A percentile compares a stretch with the other conserved stretches of the same genome.
Evolutionary conservation across 2,329 filamentous ascomycete genomes (phyloP).

Genomic region (Claviceps cyperi): DNA sequence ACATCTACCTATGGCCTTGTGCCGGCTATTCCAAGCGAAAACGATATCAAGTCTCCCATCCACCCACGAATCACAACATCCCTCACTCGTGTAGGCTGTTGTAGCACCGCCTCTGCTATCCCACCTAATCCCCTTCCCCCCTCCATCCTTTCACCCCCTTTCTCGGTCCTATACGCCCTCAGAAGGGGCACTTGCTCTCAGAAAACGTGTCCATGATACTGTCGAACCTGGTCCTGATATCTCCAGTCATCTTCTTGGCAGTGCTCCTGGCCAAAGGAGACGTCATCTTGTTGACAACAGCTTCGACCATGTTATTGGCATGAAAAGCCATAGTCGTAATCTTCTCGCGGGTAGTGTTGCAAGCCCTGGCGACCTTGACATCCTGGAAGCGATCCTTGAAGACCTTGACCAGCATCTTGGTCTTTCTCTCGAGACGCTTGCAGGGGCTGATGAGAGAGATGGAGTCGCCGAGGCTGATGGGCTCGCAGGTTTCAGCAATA

Average conservation of each 20-base stretch:
- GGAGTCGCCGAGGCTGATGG: background rate
- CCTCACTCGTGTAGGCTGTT: too few species aligned
- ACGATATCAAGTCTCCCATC: too few species aligned
- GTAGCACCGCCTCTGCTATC: background rate
- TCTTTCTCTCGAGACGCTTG: background rate
- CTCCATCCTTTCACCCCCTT: background rate
- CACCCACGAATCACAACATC: too few species aligned
- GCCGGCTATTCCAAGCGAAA: too few species aligned
- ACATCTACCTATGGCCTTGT: too few species aligned
- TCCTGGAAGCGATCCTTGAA: background rate
- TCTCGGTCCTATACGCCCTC: too few species aligned
- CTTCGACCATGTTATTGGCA: background rate
- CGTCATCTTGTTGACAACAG: constrained; percentile 1
- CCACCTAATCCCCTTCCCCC: background rate
- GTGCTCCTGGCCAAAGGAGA: background rate
- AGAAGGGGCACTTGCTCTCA: background rate
- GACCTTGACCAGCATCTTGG: background rate
- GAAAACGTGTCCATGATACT: background rate
- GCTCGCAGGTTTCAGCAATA: background rate
- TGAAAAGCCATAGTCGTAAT: background rate
- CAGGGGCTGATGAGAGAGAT: background rate
- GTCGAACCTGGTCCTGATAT: background rate
- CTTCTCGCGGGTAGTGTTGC: background rate
- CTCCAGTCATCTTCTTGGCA: background rate
- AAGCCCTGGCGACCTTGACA: background rate